Base-by-base conservation (phyloP, 345 rosid genomes). In the Salix brachista region DNA sequence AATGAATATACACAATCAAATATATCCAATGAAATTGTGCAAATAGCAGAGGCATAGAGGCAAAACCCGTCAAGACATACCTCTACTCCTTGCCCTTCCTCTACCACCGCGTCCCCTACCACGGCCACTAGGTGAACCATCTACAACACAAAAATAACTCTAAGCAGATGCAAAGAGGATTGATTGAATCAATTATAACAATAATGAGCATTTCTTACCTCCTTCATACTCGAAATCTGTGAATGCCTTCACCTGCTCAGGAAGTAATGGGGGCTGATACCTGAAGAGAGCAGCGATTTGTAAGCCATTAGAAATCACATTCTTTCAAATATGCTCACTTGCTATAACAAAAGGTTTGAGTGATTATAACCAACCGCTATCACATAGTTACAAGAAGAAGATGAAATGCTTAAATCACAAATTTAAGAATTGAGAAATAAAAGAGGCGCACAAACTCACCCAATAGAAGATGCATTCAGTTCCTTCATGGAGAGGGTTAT, bases 401-500 rank as follows among this genome's bases (percentile, higher is more conserved):
- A 9, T 3, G 12, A 41, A 46, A 46, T 46, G 50, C 50, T 46
- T 46, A 46, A 13, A 46, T 46, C 50, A 14, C 50, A 46, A 44
- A 46, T 46, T 11, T 46, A 13, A 13, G 14, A 19, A 60, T 60
- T 8, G 65, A 60, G 28, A 8, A 19, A 19, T 12, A 65, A 32
- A 17, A 30, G 21, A 58, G 46, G 14, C 30, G 17, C 25, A 28
- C 16, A 52, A 83, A 86, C 97, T 83, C 75, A 92, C 99, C 99
- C 99, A 80, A 89, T 80, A 23, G 97, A 85, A 50, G 92, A 84
- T 25, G 85, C 80, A 79, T 92, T 79, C 78, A 96, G 84, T 81
- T 94, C 97, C 65, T 77, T 83, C 84, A 77, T 92, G 48, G 98
- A 96, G 74, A 96, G 96, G 69, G 90, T 89, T 62, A 94, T 88